These are phyloP conservation scores for Kingdonia uniflora DNA, from an alignment of 164 flowering plant genomes.

Conservation along the genomic window DNA sequence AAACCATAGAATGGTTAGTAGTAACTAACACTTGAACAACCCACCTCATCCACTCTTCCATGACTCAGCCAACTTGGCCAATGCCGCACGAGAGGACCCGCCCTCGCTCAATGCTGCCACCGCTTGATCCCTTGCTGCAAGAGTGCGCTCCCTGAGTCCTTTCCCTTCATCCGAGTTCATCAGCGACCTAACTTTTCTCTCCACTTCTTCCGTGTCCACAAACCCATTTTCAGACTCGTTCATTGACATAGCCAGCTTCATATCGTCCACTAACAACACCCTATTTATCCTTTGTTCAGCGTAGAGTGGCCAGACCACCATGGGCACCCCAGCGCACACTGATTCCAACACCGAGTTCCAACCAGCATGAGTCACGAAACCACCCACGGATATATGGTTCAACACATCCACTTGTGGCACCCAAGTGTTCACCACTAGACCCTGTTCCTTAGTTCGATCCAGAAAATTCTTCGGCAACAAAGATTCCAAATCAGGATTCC, in stretches of 20 bases:
- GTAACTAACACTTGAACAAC: too few species aligned
- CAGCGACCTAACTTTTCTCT: slow-evolving; percentile 20
- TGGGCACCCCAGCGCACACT: slow-evolving; percentile 32
- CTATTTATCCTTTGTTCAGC: slow-evolving; percentile 32
- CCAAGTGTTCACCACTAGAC: slow-evolving; percentile 37
- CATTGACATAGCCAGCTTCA: slow-evolving; percentile 23
- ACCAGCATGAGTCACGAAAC: slow-evolving; percentile 36
- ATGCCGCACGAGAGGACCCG: slow-evolving; percentile 22
- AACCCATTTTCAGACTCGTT: slow-evolving; percentile 15
- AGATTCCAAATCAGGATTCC: slow-evolving; percentile 19
- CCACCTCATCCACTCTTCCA: slow-evolving; percentile 10
- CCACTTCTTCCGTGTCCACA: slow-evolving; percentile 29
- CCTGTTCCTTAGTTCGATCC: slow-evolving; percentile 23
- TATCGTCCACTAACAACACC: slow-evolving; percentile 28
- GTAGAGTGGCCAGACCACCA: slow-evolving; percentile 45
- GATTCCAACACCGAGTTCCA: slow-evolving; percentile 44
- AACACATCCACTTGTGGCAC: slow-evolving; percentile 36
- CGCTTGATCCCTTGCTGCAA: slow-evolving; percentile 12
- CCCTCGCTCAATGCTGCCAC: slow-evolving; percentile 16
- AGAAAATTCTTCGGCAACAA: slow-evolving; percentile 32
- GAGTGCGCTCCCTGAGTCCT: slow-evolving; percentile 13
- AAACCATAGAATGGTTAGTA: too few species aligned
- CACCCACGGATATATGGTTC: slow-evolving; percentile 27
- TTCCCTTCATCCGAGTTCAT: slow-evolving; percentile 25
- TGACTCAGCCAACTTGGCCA: slow-evolving; percentile 11